These are phyloP conservation scores for Dactylellina haptotyla DNA, from an alignment of 2,329 filamentous ascomycete species.

Conservation along the genomic window DNA sequence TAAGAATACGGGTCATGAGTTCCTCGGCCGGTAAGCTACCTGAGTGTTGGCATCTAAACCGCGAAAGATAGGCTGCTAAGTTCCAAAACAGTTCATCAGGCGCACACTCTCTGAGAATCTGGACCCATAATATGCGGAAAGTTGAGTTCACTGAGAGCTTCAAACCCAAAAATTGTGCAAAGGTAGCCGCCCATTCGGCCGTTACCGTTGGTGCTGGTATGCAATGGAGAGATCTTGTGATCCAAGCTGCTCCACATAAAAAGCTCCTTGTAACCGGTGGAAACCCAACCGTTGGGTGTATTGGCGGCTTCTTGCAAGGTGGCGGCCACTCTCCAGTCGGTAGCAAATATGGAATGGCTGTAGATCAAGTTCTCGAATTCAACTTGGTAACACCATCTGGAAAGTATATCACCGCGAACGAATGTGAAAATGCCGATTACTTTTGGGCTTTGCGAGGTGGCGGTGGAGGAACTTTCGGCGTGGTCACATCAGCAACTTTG, in stretches of 20 bases:
- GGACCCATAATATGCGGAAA: constrained; percentile 60
- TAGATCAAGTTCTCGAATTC: constrained; percentile 61
- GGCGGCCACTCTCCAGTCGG: constrained; percentile 63
- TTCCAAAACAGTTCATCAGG: constrained; percentile 56
- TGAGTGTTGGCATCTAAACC: not conserved
- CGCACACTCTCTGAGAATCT: constrained; percentile 60
- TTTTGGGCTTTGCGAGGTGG: constrained; percentile 68
- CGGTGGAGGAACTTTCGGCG: constrained; percentile 66
- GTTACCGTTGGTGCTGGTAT: constrained; percentile 61
- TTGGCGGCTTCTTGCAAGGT: constrained; percentile 58
- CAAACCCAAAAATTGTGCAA: constrained; percentile 54
- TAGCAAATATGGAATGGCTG: constrained; percentile 60
- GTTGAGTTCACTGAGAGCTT: constrained; percentile 59
- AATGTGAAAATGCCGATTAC: constrained; percentile 62
- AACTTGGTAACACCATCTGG: constrained; percentile 59
- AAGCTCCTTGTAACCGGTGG: constrained; percentile 61
- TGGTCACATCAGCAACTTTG: constrained; percentile 63
- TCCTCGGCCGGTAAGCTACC: constrained; percentile 57
- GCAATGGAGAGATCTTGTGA: constrained; percentile 61
- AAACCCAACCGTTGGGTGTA: constrained; percentile 57
- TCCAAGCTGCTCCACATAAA: constrained; percentile 58
- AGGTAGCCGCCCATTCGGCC: constrained; percentile 54
- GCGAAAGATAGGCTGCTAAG: not conserved
- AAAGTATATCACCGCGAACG: constrained; percentile 59
- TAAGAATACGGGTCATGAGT: constrained; percentile 62